A percentile compares a stretch with the other conserved stretches of the same genome.
These are phyloP conservation scores for Krasilnikovozyma curviuscula DNA, from an alignment of 768 basidiomycete genomes.

Conservation along the genomic window DNA sequence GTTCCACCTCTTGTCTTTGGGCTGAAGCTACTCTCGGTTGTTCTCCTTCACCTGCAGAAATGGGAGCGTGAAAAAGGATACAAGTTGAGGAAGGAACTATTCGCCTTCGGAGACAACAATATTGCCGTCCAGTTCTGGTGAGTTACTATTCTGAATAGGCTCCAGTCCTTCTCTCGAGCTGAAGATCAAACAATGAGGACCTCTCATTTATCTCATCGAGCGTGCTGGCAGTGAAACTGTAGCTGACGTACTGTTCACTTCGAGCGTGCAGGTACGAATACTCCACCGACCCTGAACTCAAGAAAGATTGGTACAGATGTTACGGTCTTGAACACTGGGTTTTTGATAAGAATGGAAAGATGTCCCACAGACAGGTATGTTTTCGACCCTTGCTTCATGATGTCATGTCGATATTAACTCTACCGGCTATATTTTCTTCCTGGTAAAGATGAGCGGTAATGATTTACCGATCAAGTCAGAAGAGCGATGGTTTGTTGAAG, in stretches of 20 bases:
- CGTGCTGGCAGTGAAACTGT: neutral
- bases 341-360: conserved; percentile 34
- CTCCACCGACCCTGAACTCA: conserved; percentile 21
- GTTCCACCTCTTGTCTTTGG: too few species aligned
- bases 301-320: conserved; percentile 30
- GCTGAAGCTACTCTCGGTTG: too few species aligned
- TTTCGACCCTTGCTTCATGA: conserved; percentile 25
- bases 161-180: neutral
- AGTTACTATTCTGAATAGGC: neutral
- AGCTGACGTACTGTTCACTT: neutral
- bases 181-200: neutral
- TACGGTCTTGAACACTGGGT: conserved; percentile 43
- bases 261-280: conserved; percentile 35
- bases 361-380: conserved; percentile 39
- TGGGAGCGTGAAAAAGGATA: conserved; percentile 39
- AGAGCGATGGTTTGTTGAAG: conserved; percentile 37
- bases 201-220: neutral
- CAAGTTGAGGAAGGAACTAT: conserved; percentile 35
- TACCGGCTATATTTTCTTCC: neutral
- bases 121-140: conserved; percentile 36
- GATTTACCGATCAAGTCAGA: conserved; percentile 30
- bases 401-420: neutral
- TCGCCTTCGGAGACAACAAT: conserved; percentile 37
- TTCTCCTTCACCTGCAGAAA: too few species aligned
- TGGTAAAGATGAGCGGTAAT: conserved; percentile 22